Evolutionary conservation across 108 stramenopile species (phyloP).

Genomic region (Skeletonema costatum): DNA sequence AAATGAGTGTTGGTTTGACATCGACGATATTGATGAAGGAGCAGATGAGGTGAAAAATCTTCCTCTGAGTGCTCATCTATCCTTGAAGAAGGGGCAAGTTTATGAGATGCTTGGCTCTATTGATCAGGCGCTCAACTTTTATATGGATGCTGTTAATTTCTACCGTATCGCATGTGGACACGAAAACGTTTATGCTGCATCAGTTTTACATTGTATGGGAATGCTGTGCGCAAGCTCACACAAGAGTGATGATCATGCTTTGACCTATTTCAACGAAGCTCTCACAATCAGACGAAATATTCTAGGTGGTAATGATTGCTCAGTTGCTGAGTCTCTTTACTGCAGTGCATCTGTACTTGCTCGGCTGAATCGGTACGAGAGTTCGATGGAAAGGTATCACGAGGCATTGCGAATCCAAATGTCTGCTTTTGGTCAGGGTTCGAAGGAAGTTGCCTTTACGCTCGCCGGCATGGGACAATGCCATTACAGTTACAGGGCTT

Average conservation of each 20-base stretch:
- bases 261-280: conserved; percentile 40
- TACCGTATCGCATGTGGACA: conserved; percentile 38
- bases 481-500: conserved; percentile 32
- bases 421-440: conserved; percentile 23
- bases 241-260: conserved; percentile 26
- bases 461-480: conserved; percentile 41
- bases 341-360: conserved; percentile 42
- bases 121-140: conserved; percentile 33
- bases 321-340: conserved; percentile 44
- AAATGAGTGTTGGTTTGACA: conserved; percentile 43
- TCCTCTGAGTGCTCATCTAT: conserved; percentile 39
- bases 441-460: conserved; percentile 41
- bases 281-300: conserved; percentile 27
- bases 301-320: conserved; percentile 31
- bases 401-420: conserved; percentile 53
- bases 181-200: conserved; percentile 36
- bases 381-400: conserved; percentile 50
- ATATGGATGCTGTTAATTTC: conserved; percentile 31
- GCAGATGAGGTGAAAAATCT: conserved; percentile 36
- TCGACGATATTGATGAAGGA: conserved; percentile 7
- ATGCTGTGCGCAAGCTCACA: conserved; percentile 16
- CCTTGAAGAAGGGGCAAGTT: conserved; percentile 35
- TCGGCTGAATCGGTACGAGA: conserved; percentile 32
- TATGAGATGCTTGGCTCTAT: conserved; percentile 25
- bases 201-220: conserved; percentile 46